These are phyloP conservation scores for Russula earlei DNA, from an alignment of 768 basidiomycete genomes.

Conservation along the genomic window DNA sequence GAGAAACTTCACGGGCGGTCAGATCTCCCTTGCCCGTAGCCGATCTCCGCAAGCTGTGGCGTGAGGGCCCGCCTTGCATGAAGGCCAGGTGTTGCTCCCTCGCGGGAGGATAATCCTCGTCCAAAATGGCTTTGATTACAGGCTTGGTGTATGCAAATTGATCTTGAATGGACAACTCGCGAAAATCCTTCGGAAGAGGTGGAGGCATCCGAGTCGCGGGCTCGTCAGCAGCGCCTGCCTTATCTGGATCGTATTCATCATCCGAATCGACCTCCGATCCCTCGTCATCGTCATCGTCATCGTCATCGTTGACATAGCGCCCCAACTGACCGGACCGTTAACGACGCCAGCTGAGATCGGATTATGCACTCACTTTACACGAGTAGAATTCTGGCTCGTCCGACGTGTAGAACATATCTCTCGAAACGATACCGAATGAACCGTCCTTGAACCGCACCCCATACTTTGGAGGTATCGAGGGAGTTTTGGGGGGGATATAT, in stretches of 20 bases:
- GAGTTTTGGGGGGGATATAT: conserved; percentile 38
- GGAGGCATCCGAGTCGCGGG: conserved; percentile 36
- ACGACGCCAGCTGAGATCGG: neutral
- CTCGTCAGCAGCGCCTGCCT: conserved; percentile 28
- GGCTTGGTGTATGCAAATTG: conserved; percentile 63
- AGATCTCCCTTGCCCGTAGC: conserved; percentile 32
- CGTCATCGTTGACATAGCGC: conserved; percentile 39
- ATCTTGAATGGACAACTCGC: conserved; percentile 38
- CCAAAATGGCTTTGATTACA: conserved; percentile 50
- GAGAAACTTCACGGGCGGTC: conserved; percentile 31
- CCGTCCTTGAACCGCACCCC: conserved; percentile 51
- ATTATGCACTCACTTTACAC: conserved; percentile 41
- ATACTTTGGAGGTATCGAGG: conserved; percentile 39
- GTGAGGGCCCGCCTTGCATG: conserved; percentile 46
- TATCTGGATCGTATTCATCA: conserved; percentile 22
- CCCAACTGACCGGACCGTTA: conserved; percentile 41
- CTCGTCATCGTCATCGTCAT: conserved; percentile 30
- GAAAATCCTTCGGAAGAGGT: conserved; percentile 37
- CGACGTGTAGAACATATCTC: conserved; percentile 48
- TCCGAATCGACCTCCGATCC: conserved; percentile 25
- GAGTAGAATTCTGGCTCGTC: conserved; percentile 52
- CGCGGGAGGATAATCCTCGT: conserved; percentile 46
- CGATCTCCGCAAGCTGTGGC: conserved; percentile 30
- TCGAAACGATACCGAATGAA: conserved; percentile 30
- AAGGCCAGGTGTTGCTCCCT: conserved; percentile 40